Evolutionary conservation across 2,329 filamentous ascomycete species (phyloP).

Genomic region (Arthrocladium fulminans): DNA sequence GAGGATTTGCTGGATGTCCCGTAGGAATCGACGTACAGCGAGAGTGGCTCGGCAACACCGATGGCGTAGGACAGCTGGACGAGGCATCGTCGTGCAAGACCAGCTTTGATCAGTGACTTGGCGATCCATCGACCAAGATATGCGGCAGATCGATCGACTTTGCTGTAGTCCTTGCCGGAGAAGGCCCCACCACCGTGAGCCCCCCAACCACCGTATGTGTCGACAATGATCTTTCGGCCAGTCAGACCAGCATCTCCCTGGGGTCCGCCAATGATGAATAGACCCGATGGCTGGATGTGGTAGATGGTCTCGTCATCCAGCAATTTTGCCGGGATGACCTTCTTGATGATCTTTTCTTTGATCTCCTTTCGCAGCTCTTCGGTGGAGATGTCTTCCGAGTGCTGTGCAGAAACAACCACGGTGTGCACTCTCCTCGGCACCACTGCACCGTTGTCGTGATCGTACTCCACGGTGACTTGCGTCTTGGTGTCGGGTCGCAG

Average conservation of each 20-base stretch:
- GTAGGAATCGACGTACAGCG: slow-evolving; percentile 96
- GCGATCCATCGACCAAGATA: slow-evolving; percentile 98
- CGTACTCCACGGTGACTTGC: slow-evolving; percentile 98
- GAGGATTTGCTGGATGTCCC: slow-evolving; percentile 84
- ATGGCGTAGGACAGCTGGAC: slow-evolving; percentile 99
- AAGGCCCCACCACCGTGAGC: slow-evolving; percentile 99
- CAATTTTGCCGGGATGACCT: slow-evolving; percentile 84
- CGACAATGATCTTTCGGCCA: slow-evolving; percentile 98
- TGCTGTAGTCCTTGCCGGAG: slow-evolving; percentile 99
- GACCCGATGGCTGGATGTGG: slow-evolving; percentile 97
- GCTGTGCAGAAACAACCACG: slow-evolving; percentile 92
- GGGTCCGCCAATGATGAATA: slow-evolving; percentile 98
- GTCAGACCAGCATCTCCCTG: slow-evolving; percentile 98
- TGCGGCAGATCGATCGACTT: slow-evolving; percentile 96
- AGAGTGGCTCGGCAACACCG: slow-evolving; percentile 94
- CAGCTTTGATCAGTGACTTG: slow-evolving; percentile 88
- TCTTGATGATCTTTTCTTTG: slow-evolving; percentile 93
- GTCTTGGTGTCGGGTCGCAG: slow-evolving; percentile 98
- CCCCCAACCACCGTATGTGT: slow-evolving; percentile 99
- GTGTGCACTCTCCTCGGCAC: slow-evolving; percentile 90
- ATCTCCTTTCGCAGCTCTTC: slow-evolving; percentile 92
- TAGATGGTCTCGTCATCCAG: slow-evolving; percentile 90
- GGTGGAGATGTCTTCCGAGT: slow-evolving; percentile 77
- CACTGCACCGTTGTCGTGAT: slow-evolving; percentile 89
- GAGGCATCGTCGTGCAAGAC: slow-evolving; percentile 81